Evolutionary conservation across 129 eudicot species (phyloP).

Genomic region (Chrysanthemum lavandulifolium): DNA sequence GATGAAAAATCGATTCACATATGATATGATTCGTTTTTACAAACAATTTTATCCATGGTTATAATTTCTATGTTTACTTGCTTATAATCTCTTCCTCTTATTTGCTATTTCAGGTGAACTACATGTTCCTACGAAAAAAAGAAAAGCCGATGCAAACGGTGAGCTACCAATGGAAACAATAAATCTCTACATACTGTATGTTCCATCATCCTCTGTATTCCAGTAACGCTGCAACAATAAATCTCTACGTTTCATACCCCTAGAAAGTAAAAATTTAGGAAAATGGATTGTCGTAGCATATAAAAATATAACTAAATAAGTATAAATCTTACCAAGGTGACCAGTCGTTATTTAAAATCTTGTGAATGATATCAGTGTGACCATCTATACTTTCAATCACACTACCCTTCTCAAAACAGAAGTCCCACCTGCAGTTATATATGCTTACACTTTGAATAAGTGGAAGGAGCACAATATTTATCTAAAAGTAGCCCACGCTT

Average conservation of each 20-base stretch:
- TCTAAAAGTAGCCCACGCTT: slow-evolving; percentile 19
- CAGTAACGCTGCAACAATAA: slow-evolving; percentile 58
- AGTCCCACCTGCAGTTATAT: slow-evolving; percentile 67
- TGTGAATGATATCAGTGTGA: slow-evolving; percentile 67
- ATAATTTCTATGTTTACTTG: too few species aligned
- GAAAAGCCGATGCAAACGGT: too few species aligned
- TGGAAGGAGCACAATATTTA: neutral
- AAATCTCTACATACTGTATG: slow-evolving; percentile 40
- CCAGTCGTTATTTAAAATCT: slow-evolving; percentile 42
- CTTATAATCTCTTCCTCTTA: too few species aligned
- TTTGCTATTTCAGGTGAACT: too few species aligned
- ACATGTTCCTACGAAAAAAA: too few species aligned
- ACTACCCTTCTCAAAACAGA: slow-evolving; percentile 49
- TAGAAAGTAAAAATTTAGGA: slow-evolving; percentile 15
- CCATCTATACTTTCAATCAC: slow-evolving; percentile 72
- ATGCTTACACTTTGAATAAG: neutral
- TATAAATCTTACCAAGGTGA: slow-evolving; percentile 47
- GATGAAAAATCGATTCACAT: too few species aligned
- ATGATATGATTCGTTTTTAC: too few species aligned
- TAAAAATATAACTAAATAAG: too few species aligned
- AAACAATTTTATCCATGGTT: too few species aligned
- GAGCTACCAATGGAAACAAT: too few species aligned
- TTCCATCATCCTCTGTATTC: slow-evolving; percentile 73
- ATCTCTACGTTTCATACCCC: slow-evolving; percentile 72
- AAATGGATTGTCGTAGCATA: neutral